These are phyloP conservation scores for Debaryomyces sp. DNA, from an alignment of 1,139 yeast species.

Conservation along the genomic window DNA sequence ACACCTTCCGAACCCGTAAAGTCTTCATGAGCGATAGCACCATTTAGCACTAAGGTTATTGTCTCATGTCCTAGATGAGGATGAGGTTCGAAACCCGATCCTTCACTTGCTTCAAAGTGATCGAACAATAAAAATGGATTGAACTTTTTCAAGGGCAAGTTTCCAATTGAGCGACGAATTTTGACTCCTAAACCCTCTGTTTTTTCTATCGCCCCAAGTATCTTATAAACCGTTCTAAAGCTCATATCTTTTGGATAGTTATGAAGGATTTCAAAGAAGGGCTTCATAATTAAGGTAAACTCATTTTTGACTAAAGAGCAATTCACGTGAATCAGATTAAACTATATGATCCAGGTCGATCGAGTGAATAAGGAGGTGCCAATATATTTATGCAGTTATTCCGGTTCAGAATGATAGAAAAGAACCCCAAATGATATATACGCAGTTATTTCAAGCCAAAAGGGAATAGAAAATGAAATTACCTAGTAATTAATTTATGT, in stretches of 20 bases:
- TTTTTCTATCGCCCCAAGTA: conserved; percentile 70
- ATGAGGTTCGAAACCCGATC: conserved; percentile 87
- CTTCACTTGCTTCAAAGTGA: conserved; percentile 55
- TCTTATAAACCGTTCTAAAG: conserved; percentile 57
- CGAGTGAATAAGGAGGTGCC: too few species aligned
- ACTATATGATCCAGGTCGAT: background rate
- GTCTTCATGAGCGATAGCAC: conserved; percentile 88
- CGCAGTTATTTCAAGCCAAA: too few species aligned
- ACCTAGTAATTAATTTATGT: background rate
- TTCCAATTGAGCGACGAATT: conserved; percentile 85
- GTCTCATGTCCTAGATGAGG: conserved; percentile 95
- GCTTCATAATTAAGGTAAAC: too few species aligned
- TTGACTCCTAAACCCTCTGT: conserved; percentile 87
- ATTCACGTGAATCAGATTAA: background rate
- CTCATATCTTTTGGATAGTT: conserved; percentile 2
- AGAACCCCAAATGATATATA: too few species aligned
- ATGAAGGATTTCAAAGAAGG: background rate
- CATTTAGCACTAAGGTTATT: conserved; percentile 70
- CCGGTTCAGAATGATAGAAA: too few species aligned
- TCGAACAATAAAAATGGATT: conserved; percentile 86
- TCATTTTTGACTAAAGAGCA: background rate
- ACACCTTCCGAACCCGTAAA: conserved; percentile 85
- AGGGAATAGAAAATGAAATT: background rate
- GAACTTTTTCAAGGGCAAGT: conserved; percentile 65
- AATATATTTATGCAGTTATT: too few species aligned